Evolutionary conservation across 164 flowering plant species (phyloP).

Genomic region (Magnolia changhungtana): DNA sequence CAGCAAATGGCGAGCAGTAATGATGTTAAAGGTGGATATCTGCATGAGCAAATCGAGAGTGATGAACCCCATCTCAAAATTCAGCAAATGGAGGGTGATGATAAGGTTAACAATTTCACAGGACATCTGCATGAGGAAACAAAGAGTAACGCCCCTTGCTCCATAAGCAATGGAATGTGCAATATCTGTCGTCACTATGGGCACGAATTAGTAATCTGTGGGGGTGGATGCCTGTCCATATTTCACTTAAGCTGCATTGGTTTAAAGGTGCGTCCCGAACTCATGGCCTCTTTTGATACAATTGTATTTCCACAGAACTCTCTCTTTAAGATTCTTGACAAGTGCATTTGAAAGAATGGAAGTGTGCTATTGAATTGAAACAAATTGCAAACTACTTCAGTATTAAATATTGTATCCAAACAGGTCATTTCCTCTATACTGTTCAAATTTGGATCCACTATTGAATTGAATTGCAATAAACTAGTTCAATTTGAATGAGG

Average conservation of each 20-base stretch:
- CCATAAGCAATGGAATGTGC: neutral
- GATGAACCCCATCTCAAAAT: neutral
- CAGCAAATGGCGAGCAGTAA: neutral
- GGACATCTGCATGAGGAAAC: neutral
- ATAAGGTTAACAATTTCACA: neutral
- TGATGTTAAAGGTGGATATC: neutral
- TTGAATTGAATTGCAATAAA: no score
- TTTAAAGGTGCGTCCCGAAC: constrained; percentile 44
- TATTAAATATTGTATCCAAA: no score
- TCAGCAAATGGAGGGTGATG: neutral
- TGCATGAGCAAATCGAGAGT: no score
- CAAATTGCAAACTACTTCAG: no score
- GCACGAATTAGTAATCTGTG: constrained; percentile 68
- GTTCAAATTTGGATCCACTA: no score
- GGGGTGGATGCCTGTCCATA: constrained; percentile 74
- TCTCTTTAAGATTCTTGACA: no score
- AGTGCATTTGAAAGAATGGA: no score
- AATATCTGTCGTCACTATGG: constrained; percentile 41
- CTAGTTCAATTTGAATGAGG: no score
- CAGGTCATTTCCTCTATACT: no score
- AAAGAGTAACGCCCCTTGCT: neutral
- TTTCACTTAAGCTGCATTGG: constrained; percentile 69
- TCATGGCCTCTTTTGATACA: neutral
- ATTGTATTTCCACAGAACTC: neutral
- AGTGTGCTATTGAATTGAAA: no score